phyloP scores from a whole-genome alignment of 352 stramenopile species.

The Phytophthora sp. region DNA sequence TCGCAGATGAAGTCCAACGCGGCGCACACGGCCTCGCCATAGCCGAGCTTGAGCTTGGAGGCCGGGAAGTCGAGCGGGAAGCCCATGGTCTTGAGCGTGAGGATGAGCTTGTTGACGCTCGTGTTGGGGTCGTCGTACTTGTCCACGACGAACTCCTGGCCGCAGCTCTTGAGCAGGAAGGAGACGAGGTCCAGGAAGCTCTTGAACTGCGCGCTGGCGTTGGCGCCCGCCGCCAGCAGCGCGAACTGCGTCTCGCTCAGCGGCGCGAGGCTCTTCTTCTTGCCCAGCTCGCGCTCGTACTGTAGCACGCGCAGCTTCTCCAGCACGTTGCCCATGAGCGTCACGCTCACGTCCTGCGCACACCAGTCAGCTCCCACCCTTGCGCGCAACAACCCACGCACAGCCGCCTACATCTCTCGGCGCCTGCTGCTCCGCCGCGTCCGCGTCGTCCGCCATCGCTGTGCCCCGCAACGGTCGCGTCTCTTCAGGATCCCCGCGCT shows the following conservation, averaged over 20 bases:
- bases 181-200: conserved; percentile 75
- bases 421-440: conserved; percentile 17
- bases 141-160: conserved; percentile 84
- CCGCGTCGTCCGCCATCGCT: conserved; percentile 30
- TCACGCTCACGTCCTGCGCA: conserved; percentile 73
- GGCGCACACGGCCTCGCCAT: conserved; percentile 77
- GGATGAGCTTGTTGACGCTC: conserved; percentile 88
- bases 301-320: conserved; percentile 84
- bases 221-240: conserved; percentile 41
- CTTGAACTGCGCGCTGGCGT: conserved; percentile 82
- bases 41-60: conserved; percentile 78
- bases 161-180: conserved; percentile 77
- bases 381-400: neutral
- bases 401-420: conserved; percentile 15
- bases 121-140: conserved; percentile 91
- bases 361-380: no score
- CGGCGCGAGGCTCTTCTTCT: conserved; percentile 78
- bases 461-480: conserved; percentile 2
- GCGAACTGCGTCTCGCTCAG: conserved; percentile 85
- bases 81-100: conserved; percentile 80
- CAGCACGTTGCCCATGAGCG: conserved; percentile 83
- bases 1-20: conserved; percentile 86
- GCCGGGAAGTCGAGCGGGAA: conserved; percentile 85
- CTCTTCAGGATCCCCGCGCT: conserved; percentile 29
- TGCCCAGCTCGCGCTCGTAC: conserved; percentile 81